A percentile compares a stretch with the other conserved stretches of the same genome.
Evolutionary conservation across 257 asterid genomes (phyloP).

Genomic region (Cinchona pubescens): DNA sequence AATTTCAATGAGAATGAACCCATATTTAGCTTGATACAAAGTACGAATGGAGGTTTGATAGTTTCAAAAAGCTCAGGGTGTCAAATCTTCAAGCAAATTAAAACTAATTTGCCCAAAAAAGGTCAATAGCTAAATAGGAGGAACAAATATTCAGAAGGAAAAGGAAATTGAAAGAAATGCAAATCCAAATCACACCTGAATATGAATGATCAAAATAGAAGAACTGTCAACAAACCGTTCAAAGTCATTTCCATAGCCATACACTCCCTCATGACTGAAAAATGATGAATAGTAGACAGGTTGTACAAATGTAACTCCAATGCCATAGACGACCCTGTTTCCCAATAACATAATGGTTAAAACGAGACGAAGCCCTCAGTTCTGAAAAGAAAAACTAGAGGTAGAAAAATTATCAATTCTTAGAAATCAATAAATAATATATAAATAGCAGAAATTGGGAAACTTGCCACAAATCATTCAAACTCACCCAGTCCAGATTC

Average conservation of each 20-base stretch:
- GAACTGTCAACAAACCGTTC: conserved; percentile 54
- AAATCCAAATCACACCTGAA: conserved; percentile 1
- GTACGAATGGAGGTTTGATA: too few relatives aligned
- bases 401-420: not conserved
- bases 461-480: conserved; percentile 8
- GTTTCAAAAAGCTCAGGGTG: too few relatives aligned
- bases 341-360: conserved; percentile 23
- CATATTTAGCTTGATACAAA: too few relatives aligned
- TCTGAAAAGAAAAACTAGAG: not conserved
- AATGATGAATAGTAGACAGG: conserved; percentile 67
- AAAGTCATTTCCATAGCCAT: conserved; percentile 68
- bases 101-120: too few relatives aligned
- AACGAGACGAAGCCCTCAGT: conserved; percentile 9
- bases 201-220: not conserved
- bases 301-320: conserved; percentile 76
- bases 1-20: too few relatives aligned
- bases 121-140: not conserved
- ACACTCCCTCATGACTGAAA: conserved; percentile 57
- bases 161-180: not conserved
- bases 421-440: not conserved
- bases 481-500: conserved; percentile 87
- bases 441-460: conserved; percentile 8
- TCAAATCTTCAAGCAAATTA: too few relatives aligned
- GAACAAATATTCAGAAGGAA: not conserved
- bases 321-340: conserved; percentile 71